Evolutionary conservation across 805 yeast species (phyloP).

Genomic region (Brettanomyces naardenensis): DNA sequence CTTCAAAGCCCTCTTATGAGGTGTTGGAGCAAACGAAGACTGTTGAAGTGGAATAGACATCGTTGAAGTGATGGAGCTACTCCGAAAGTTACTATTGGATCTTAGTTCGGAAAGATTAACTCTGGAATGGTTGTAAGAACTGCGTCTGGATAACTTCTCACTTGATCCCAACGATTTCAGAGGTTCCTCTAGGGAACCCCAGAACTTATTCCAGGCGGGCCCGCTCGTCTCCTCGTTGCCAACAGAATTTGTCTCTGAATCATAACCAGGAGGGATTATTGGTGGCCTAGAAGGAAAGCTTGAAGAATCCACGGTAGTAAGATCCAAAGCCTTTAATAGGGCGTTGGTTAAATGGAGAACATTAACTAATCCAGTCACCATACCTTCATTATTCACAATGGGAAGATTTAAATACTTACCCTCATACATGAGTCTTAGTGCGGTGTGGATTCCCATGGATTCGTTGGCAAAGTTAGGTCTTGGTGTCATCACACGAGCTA

Average conservation of each 20-base stretch:
- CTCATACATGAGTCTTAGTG: constrained; percentile 37
- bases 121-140: constrained; percentile 8
- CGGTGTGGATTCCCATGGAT: constrained; percentile 32
- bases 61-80: neutral
- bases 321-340: constrained; percentile 29
- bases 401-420: constrained; percentile 40
- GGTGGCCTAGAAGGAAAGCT: constrained; percentile 20
- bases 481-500: constrained; percentile 36
- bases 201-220: constrained; percentile 27
- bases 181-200: constrained; percentile 26
- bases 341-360: constrained; percentile 37
- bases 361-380: constrained; percentile 34
- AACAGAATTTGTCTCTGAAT: neutral
- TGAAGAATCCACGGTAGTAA: constrained; percentile 16
- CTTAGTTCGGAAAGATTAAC: neutral
- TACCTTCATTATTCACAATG: constrained; percentile 23
- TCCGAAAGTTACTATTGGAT: neutral
- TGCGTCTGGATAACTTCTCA: constrained; percentile 16
- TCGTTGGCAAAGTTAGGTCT: constrained; percentile 38
- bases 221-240: constrained; percentile 15
- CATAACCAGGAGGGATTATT: constrained; percentile 1
- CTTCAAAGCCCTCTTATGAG: neutral
- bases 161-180: constrained; percentile 17
- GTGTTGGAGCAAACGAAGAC: neutral
- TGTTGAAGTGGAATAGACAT: neutral